Evolutionary conservation across 1,284 basidiomycete species (phyloP), one percentile per base, ranked within the genome.

Genomic region (Trametes sp.): DNA sequence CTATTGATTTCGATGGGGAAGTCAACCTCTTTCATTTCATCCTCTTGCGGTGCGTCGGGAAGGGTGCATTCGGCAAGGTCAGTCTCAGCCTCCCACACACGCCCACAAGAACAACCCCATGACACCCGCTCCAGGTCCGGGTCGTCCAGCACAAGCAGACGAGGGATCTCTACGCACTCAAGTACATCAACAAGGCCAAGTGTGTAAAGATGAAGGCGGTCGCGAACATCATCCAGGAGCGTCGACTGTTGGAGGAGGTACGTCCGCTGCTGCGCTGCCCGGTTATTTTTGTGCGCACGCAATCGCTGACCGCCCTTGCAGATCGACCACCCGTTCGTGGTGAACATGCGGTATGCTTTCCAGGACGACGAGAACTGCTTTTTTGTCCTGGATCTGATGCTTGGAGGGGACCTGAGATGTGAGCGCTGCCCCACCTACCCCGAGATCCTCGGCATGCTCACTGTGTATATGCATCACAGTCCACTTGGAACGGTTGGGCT

Each of bases 331-430:
- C 94, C 96, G 0, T 98, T 94, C 74, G 90, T 98, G 57, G 97
- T 98, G 76, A 98, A 98, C 77, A 74, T 99, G 75, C 89, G 97
- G 53, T 98, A 98, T 76, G 97, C 97, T 19, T 99, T 99, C 76
- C 97, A 99, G 76, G 97, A 99, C 75, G 97, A 98, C 74, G 97
- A 98, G 75, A 98, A 99, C 76, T 96, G 97, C 72, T 99, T 99
- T 84, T 98, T 98, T 75, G 97, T 98, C 19, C 80, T 99, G 67
- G 97, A 99, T 79, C 84, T 98, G 60, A 99, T 99, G 97, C 84
- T 99, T 10, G 97, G 97, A 10, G 97, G 97, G 23, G 97, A 98
- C 78, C 81, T 99, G 64, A 86, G 97, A 68, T 99, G 94, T 96
- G 75, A 70, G 92, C 82, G 42, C 57, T 44, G 7, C 7, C 41